These are phyloP conservation scores for Candida dubliniensis DNA, from an alignment of 1,139 yeast genomes.

Conservation along the genomic window DNA sequence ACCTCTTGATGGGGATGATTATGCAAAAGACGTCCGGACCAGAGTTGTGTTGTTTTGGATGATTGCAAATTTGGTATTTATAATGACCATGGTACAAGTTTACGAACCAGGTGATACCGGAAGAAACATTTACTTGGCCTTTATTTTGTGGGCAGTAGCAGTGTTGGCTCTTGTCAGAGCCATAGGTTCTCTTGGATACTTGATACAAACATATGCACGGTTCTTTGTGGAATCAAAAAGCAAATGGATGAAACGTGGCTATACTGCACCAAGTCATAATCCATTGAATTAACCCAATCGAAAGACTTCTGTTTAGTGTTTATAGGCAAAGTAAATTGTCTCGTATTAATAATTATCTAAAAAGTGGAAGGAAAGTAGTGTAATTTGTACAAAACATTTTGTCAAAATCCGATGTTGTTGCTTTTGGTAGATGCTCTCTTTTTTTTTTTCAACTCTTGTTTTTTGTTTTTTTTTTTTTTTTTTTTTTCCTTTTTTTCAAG, in stretches of 20 bases:
- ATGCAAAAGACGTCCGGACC: conserved; percentile 91
- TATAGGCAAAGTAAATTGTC: too few relatives aligned
- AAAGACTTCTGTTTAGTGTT: too few relatives aligned
- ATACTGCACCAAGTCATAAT: conserved; percentile 36
- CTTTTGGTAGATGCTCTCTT: too few relatives aligned
- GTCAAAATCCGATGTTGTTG: too few relatives aligned
- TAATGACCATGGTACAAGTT: conserved; percentile 84
- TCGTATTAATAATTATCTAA: too few relatives aligned
- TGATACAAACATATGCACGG: conserved; percentile 44
- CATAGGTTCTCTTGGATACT: conserved; percentile 69
- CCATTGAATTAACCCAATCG: conserved; percentile 30
- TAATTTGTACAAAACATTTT: too few relatives aligned
- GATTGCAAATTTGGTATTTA: conserved; percentile 72
- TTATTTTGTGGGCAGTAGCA: conserved; percentile 91
- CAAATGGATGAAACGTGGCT: conserved; percentile 44
- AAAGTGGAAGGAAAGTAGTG: too few relatives aligned
- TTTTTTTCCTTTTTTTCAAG: neutral
- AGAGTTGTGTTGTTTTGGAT: conserved; percentile 93
- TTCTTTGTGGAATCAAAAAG: conserved; percentile 42
- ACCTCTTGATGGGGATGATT: conserved; percentile 70
- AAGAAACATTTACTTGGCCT: conserved; percentile 70
- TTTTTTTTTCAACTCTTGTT: neutral
- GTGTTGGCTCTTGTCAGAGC: conserved; percentile 78
- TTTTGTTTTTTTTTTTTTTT: neutral
- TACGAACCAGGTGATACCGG: conserved; percentile 61